Conservation (phyloP, 257 asterid species). For the Fraxinus quadrangulata region DNA sequence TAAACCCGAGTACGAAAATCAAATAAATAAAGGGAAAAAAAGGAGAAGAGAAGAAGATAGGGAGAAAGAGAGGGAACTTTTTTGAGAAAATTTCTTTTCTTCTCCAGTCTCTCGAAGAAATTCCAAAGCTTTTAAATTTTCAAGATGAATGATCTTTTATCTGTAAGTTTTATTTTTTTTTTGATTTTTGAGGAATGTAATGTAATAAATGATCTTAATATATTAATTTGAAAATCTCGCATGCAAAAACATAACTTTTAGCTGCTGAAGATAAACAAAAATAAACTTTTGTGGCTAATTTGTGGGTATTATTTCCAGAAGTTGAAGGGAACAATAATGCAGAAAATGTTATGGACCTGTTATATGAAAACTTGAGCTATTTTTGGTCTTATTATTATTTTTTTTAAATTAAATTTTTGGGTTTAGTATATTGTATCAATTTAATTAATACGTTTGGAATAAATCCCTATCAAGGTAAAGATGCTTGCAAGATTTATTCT, state of each 20-base stretch:
- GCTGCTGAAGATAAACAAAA: conserved; percentile 29
- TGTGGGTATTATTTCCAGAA: conserved; percentile 13
- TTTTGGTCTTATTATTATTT: too few species aligned
- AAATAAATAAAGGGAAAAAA: conserved; percentile 1
- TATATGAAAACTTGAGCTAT: neutral
- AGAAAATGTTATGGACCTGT: neutral
- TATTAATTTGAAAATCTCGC: conserved; percentile 6
- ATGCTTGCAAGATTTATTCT: neutral
- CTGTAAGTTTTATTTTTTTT: conserved; percentile 40
- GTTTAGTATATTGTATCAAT: neutral
- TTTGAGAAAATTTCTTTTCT: conserved; percentile 29
- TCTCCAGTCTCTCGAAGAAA: conserved; percentile 37
- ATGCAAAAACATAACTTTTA: conserved; percentile 8
- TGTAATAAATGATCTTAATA: neutral
- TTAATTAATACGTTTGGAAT: too few species aligned
- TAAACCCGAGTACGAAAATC: conserved; percentile 23
- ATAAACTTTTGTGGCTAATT: neutral
- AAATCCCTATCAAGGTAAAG: too few species aligned
- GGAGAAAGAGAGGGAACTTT: conserved; percentile 21
- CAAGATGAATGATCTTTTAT: conserved; percentile 74
- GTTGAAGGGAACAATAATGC: neutral
- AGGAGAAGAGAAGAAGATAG: conserved; percentile 27
- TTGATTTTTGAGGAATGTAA: neutral
- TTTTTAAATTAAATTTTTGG: neutral
- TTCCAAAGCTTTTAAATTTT: conserved; percentile 22